Base-by-base conservation (phyloP, 1,284 basidiomycete genomes). In the Fomitopsis palustris region DNA sequence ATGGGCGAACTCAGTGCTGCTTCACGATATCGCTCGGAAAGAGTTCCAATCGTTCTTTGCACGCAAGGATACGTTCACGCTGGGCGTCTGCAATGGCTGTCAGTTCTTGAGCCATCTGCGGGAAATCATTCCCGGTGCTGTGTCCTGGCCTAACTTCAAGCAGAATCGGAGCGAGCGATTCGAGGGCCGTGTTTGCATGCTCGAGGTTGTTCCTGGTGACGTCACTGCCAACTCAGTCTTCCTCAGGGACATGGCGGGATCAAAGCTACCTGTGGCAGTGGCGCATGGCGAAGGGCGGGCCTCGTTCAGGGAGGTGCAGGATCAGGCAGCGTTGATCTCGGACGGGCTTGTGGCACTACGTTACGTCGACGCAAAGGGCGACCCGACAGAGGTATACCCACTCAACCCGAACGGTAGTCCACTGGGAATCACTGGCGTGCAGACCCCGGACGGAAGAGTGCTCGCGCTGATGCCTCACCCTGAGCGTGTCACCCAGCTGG, bases 51-150 rank as follows among this genome's bases (percentile, higher is more conserved):
- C 74, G 14, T 99, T 98, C 82, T 97, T 98, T 78, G 72, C 79
- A 49, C 81, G 93, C 45, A 74, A 83, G 17, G 81, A 90, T 69
- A 94, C 93, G 0, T 99, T 98, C 72, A 86, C 93, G 0, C 81
- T 99, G 23, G 97, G 90, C 23, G 95, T 99, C 29, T 99, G 97
- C 79, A 99, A 99, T 72, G 96, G 96, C 6, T 99, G 96, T 75
- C 96, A 99, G 76, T 94, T 98, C 82, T 85, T 99, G 69, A 90
- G 89, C 67, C 89, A 94, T 67, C 82, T 99, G 57, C 84, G 83
- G 59, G 87, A 90, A 57, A 87, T 98, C 63, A 90, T 98, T 62
- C 94, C 95, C 2, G 96, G 95, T 31, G 88, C 93, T 35, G 78
- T 85, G 61, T 70, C 79, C 60, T 99, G 96, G 96, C 97, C 96